These are phyloP conservation scores for Yamadazyma nakazawae DNA, from an alignment of 805 yeast species.

Conservation along the genomic window DNA sequence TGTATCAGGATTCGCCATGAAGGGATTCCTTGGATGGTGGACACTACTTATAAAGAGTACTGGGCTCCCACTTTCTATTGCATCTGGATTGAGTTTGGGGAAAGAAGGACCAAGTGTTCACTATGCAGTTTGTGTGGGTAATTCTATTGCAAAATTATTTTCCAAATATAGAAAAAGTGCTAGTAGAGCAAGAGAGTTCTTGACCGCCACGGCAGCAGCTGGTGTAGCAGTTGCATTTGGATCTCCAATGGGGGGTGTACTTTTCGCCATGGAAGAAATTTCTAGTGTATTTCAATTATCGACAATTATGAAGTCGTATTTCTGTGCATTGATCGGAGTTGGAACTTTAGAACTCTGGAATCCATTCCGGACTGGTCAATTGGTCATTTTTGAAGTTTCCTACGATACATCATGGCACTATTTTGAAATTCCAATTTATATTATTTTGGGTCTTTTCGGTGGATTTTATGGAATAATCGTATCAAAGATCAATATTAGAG, in stretches of 20 bases:
- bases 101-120: conserved; percentile 99
- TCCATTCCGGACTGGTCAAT: conserved; percentile 93
- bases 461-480: conserved; percentile 85
- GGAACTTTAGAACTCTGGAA: conserved; percentile 74
- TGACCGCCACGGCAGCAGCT: conserved; percentile 92
- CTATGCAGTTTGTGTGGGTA: conserved; percentile 96
- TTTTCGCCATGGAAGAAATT: conserved; percentile 90
- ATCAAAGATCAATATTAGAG: conserved; percentile 69
- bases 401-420: conserved; percentile 85
- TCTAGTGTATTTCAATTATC: conserved; percentile 68
- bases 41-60: conserved; percentile 74
- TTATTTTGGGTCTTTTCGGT: conserved; percentile 82
- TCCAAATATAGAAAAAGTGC: conserved; percentile 44
- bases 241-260: conserved; percentile 93
- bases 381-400: conserved; percentile 87
- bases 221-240: conserved; percentile 99
- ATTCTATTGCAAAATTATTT: conserved; percentile 60
- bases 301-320: conserved; percentile 88
- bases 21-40: conserved; percentile 69
- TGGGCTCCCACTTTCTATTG: conserved; percentile 85
- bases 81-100: conserved; percentile 90
- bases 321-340: conserved; percentile 86
- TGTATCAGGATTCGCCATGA: conserved; percentile 81
- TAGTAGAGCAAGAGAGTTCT: conserved; percentile 50
- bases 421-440: conserved; percentile 77